Conservation (phyloP, 2,329 filamentous ascomycete species). For the Phoma sp. region DNA sequence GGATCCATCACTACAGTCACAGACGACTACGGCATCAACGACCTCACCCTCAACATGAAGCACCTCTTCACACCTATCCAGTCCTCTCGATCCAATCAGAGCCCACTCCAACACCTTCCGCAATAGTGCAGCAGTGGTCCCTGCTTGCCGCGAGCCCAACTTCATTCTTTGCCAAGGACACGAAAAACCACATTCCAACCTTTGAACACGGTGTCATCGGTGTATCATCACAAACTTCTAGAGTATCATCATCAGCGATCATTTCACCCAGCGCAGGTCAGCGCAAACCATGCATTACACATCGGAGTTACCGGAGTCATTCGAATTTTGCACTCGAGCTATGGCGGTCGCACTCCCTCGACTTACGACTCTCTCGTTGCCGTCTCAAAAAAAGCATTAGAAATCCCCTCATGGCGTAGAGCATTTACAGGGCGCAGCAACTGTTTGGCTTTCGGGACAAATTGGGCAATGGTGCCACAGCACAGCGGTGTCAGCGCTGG, state of each 20-base stretch:
- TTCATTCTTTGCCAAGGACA: neutral
- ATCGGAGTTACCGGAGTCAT: slow-evolving; percentile 36
- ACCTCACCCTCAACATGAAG: slow-evolving; percentile 74
- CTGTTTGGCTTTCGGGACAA: slow-evolving; percentile 17
- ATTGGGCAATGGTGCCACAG: slow-evolving; percentile 19
- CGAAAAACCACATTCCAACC: slow-evolving; percentile 15
- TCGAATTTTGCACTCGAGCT: slow-evolving; percentile 17
- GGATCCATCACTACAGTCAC: slow-evolving; percentile 74
- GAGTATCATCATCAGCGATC: slow-evolving; percentile 22
- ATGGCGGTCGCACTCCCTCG: slow-evolving; percentile 26
- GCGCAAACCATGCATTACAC: slow-evolving; percentile 36
- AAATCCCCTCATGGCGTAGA: slow-evolving; percentile 38
- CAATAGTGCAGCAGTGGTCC: neutral
- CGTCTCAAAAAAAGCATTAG: slow-evolving; percentile 46
- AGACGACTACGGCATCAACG: slow-evolving; percentile 67
- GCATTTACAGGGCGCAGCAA: slow-evolving; percentile 44
- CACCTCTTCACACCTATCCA: slow-evolving; percentile 69
- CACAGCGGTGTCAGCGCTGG: slow-evolving; percentile 19
- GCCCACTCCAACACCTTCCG: slow-evolving; percentile 4
- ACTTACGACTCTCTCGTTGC: slow-evolving; percentile 28
- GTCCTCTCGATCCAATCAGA: slow-evolving; percentile 19
- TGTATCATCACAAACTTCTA: slow-evolving; percentile 29
- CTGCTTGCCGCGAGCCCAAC: neutral
- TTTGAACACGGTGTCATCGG: slow-evolving; percentile 26
- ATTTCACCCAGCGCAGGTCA: slow-evolving; percentile 20